Conservation (phyloP, 306 rosid genomes). For the Prunus kanzakura region DNA sequence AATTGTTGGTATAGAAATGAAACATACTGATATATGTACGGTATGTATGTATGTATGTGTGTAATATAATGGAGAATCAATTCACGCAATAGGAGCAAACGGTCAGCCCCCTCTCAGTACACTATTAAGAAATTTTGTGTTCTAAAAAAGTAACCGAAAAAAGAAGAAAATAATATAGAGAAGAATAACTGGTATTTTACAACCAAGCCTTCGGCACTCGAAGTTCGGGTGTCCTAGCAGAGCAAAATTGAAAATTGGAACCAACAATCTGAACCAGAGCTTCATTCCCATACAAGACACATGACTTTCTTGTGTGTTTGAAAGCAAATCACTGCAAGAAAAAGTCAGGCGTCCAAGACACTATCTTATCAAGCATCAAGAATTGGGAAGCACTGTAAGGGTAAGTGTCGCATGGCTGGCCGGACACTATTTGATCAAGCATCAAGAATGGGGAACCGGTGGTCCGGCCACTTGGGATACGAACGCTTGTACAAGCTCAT, state of each 20-base stretch:
- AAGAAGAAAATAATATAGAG: neutral
- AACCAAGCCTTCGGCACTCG: neutral
- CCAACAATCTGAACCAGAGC: conserved; percentile 75
- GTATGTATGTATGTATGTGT: too few relatives aligned
- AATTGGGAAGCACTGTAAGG: conserved; percentile 42
- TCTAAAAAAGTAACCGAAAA: neutral
- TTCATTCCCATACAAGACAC: conserved; percentile 66
- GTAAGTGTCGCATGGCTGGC: neutral
- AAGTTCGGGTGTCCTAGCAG: neutral
- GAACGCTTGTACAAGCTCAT: conserved; percentile 85
- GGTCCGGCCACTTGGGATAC: conserved; percentile 81
- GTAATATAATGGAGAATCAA: neutral
- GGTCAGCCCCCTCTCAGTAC: neutral
- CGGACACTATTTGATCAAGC: conserved; percentile 34
- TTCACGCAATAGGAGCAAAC: neutral
- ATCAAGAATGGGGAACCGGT: conserved; percentile 49
- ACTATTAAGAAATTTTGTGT: neutral
- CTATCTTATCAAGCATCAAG: conserved; percentile 36
- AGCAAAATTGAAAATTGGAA: conserved; percentile 14
- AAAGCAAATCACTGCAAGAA: conserved; percentile 1
- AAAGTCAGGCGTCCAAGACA: conserved; percentile 6
- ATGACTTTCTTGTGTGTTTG: conserved; percentile 34
- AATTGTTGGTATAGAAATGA: too few relatives aligned
- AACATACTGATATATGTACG: too few relatives aligned
- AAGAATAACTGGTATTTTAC: neutral